A percentile compares a stretch with the other conserved stretches of the same genome.
These are phyloP conservation scores for Parachaetomium inaequale DNA, from an alignment of 495 filamentous ascomycete genomes.

Conservation along the genomic window DNA sequence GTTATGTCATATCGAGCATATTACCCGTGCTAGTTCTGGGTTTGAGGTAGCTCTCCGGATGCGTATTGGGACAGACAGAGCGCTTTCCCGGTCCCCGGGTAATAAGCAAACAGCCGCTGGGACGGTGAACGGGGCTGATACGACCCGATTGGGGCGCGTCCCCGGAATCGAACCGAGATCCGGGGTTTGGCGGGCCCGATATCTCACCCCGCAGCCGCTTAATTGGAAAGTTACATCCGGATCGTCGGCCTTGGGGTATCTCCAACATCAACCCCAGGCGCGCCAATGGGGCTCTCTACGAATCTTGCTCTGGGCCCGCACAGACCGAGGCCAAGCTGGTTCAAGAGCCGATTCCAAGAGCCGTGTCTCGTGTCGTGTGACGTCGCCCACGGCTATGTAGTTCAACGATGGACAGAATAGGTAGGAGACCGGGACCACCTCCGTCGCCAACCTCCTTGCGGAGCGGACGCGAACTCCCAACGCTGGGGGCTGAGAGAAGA, in stretches of 20 bases:
- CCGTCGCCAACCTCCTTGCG: neutral
- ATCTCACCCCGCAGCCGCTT: neutral
- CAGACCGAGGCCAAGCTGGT: neutral
- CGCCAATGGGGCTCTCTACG: neutral
- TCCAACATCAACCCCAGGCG: neutral
- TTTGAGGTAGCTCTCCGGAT: neutral
- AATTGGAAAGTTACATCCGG: neutral
- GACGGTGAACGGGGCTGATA: neutral
- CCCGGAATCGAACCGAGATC: neutral
- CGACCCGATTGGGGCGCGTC: constrained; percentile 1
- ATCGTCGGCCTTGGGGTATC: neutral
- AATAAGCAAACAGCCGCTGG: neutral
- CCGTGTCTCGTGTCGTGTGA: neutral
- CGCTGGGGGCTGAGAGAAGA: neutral
- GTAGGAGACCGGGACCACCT: neutral
- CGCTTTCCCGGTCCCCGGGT: neutral
- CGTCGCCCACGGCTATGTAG: neutral
- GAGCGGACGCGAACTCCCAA: neutral
- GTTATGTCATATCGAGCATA: neutral
- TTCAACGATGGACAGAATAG: neutral
- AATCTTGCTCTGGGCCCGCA: neutral
- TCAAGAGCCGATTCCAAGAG: neutral
- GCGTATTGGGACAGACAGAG: neutral
- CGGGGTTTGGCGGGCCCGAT: neutral
- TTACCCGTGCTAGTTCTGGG: neutral